Conservation (phyloP, 768 basidiomycete genomes). For the Lentinula boryana region DNA sequence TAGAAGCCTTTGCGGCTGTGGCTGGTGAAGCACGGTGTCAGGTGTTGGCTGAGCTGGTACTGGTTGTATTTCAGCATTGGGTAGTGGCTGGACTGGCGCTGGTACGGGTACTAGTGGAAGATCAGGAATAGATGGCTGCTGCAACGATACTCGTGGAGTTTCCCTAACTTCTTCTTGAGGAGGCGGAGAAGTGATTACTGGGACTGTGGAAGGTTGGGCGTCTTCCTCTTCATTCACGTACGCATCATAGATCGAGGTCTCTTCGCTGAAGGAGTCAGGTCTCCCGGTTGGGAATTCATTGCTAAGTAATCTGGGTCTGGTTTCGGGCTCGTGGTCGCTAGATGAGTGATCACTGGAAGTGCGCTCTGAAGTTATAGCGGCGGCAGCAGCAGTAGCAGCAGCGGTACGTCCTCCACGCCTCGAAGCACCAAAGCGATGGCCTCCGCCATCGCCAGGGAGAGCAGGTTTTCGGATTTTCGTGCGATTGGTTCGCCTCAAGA, state of each 20-base stretch:
- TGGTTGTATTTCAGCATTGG: not conserved
- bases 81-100: not conserved
- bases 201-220: conserved; percentile 17
- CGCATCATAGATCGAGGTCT: conserved; percentile 78
- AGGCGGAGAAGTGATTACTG: conserved; percentile 26
- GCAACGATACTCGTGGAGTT: conserved; percentile 13
- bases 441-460: conserved; percentile 68
- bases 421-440: conserved; percentile 70
- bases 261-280: conserved; percentile 78
- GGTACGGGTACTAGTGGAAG: conserved; percentile 9
- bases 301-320: conserved; percentile 35
- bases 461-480: conserved; percentile 93
- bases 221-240: conserved; percentile 64
- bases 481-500: conserved; percentile 85
- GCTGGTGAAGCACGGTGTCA: conserved; percentile 50
- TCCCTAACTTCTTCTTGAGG: conserved; percentile 12
- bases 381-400: conserved; percentile 27
- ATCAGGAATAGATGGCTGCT: conserved; percentile 22
- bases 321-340: conserved; percentile 59
- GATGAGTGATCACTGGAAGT: conserved; percentile 69
- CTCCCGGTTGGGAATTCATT: conserved; percentile 38
- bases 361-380: conserved; percentile 35
- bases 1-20: conserved; percentile 53
- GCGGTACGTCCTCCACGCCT: conserved; percentile 24
- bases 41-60: not conserved